Conservation (phyloP, 1,284 basidiomycete species). For the Puccinia horiana region DNA sequence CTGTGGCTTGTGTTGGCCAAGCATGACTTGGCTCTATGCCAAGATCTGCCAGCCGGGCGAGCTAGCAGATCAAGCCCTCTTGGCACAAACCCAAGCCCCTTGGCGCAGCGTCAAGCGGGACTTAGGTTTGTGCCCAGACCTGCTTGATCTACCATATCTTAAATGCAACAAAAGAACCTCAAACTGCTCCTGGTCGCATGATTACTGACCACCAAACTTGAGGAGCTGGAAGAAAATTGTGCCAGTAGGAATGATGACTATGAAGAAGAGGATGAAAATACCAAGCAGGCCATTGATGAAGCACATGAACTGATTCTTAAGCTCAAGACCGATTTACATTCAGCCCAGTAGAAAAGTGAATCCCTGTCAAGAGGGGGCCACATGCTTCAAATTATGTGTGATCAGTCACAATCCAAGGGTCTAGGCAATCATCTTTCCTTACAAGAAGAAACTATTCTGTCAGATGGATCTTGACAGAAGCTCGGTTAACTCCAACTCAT, state of each 20-base stretch:
- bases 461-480: conserved; percentile 57
- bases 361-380: conserved; percentile 85
- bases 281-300: conserved; percentile 77
- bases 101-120: too few species aligned
- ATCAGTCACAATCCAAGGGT: conserved; percentile 52
- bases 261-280: conserved; percentile 63
- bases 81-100: too few species aligned
- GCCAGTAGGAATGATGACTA: conserved; percentile 48
- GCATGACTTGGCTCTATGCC: too few species aligned
- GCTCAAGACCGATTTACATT: conserved; percentile 73
- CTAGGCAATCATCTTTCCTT: neutral
- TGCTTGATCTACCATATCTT: too few species aligned
- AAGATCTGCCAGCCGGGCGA: too few species aligned
- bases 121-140: too few species aligned
- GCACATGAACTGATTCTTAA: conserved; percentile 81
- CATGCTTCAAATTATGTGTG: conserved; percentile 74
- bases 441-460: neutral
- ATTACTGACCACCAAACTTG: conserved; percentile 60
- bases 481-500: conserved; percentile 70
- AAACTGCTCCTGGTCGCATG: conserved; percentile 80
- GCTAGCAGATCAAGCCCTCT: too few species aligned
- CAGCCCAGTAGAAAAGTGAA: conserved; percentile 70
- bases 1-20: too few species aligned
- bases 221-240: conserved; percentile 59
- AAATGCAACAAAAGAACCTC: conserved; percentile 85